A percentile compares a stretch with the other conserved stretches of the same genome.
Conservation (phyloP, 805 yeast genomes). For the Sugiyamaella valdiviana region DNA sequence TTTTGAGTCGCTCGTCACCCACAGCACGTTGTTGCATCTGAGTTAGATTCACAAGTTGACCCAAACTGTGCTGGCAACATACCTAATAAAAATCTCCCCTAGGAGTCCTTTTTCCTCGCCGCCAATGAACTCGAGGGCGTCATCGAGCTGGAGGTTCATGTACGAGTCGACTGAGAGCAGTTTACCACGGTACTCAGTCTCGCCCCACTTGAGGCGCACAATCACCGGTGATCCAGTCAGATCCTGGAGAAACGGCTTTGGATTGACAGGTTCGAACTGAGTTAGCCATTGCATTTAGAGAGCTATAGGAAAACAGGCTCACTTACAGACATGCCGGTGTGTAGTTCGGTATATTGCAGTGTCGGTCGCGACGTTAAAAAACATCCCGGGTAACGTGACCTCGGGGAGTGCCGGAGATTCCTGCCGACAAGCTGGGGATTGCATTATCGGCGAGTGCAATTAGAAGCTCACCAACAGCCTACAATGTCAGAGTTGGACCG, state of each 20-base stretch:
- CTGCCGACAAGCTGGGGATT: neutral
- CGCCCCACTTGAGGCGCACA: constrained; percentile 84
- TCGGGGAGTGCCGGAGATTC: neutral
- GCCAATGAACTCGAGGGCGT: constrained; percentile 48
- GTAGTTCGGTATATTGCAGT: neutral
- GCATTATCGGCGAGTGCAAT: neutral
- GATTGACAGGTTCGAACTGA: constrained; percentile 61
- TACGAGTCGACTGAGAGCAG: constrained; percentile 80
- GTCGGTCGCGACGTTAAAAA: neutral
- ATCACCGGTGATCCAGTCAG: constrained; percentile 64
- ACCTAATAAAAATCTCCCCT: constrained; percentile 69
- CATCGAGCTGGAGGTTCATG: constrained; percentile 77
- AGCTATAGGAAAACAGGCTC: too few relatives aligned
- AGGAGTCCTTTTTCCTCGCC: constrained; percentile 46
- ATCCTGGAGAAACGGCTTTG: constrained; percentile 81
- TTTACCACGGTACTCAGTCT: constrained; percentile 77
- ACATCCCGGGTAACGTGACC: neutral
- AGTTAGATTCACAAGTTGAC: neutral
- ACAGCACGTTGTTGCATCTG: constrained; percentile 84
- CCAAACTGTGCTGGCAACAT: constrained; percentile 6
- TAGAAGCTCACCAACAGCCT: neutral
- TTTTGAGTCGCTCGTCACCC: constrained; percentile 44
- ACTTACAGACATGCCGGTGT: constrained; percentile 8
- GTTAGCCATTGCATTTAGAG: neutral
- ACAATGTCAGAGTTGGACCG: constrained; percentile 1